A percentile compares a stretch with the other conserved stretches of the same genome.
Evolutionary conservation across 2,329 filamentous ascomycete species (phyloP).

Genomic region (Penicillium crustosum): DNA sequence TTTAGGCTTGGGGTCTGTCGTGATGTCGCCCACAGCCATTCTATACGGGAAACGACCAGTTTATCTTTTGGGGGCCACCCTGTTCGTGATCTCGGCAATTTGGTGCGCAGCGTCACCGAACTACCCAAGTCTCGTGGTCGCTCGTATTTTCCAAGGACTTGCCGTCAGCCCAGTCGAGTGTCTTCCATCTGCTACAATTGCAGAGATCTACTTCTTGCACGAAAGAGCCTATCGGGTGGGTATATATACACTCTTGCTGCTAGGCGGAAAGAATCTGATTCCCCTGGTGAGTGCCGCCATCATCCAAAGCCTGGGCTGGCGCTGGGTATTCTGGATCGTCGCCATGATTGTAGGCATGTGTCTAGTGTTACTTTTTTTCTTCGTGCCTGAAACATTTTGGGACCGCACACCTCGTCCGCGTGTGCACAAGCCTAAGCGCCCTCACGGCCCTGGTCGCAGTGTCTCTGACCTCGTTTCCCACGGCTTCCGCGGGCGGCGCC

Average conservation of each 20-base stretch:
- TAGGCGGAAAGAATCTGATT: conserved; percentile 88
- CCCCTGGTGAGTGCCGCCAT: conserved; percentile 84
- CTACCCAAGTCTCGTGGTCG: conserved; percentile 75
- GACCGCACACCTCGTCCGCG: conserved; percentile 69
- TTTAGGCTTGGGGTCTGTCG: conserved; percentile 76
- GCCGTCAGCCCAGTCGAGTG: conserved; percentile 89
- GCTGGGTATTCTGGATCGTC: conserved; percentile 90
- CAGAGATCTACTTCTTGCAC: conserved; percentile 94
- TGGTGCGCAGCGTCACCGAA: conserved; percentile 86
- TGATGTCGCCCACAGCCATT: conserved; percentile 88
- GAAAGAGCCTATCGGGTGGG: conserved; percentile 90
- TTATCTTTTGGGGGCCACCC: conserved; percentile 72
- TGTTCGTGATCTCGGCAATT: conserved; percentile 74
- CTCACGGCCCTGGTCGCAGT: conserved; percentile 32
- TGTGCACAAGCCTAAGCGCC: conserved; percentile 38
- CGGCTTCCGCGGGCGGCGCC: conserved; percentile 37
- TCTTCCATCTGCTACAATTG: conserved; percentile 87
- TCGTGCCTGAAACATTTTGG: conserved; percentile 96
- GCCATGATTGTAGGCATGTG: conserved; percentile 75
- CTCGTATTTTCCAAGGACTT: conserved; percentile 82
- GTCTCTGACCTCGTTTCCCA: conserved; percentile 40
- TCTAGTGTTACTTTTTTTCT: conserved; percentile 74
- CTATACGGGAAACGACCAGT: conserved; percentile 87
- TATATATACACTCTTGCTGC: conserved; percentile 83
- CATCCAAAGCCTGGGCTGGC: conserved; percentile 75